These are phyloP conservation scores for Thielaviopsis populi DNA, from an alignment of 2,329 filamentous ascomycete species.

Conservation along the genomic window DNA sequence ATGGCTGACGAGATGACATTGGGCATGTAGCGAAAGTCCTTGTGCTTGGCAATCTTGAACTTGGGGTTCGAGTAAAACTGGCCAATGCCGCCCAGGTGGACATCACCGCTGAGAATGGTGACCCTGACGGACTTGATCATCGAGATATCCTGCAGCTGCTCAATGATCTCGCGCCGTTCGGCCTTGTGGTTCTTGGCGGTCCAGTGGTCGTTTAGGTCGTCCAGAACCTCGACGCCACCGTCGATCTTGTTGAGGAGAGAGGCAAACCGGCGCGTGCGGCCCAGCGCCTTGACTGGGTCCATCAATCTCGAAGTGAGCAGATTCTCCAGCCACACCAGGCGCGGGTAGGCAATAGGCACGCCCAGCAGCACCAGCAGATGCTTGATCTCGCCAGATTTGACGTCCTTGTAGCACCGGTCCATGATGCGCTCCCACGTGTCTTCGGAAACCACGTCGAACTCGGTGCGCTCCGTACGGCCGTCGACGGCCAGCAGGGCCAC, in stretches of 20 bases:
- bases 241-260: slow-evolving; percentile 78
- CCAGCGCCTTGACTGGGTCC: slow-evolving; percentile 78
- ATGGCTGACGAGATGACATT: slow-evolving; percentile 92
- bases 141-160: slow-evolving; percentile 84
- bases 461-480: slow-evolving; percentile 77
- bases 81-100: slow-evolving; percentile 80
- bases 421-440: slow-evolving; percentile 78
- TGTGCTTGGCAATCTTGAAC: slow-evolving; percentile 64
- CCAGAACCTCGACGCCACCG: slow-evolving; percentile 77
- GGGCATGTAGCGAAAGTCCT: slow-evolving; percentile 91
- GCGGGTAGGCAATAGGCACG: slow-evolving; percentile 68
- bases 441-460: slow-evolving; percentile 63
- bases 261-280: slow-evolving; percentile 66
- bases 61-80: slow-evolving; percentile 92
- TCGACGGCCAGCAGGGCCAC: slow-evolving; percentile 78
- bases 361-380: slow-evolving; percentile 80
- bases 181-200: slow-evolving; percentile 88
- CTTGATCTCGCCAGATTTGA: slow-evolving; percentile 69
- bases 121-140: slow-evolving; percentile 83
- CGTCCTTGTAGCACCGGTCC: slow-evolving; percentile 68
- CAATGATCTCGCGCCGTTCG: slow-evolving; percentile 73
- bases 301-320: slow-evolving; percentile 65
- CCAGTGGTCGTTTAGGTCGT: slow-evolving; percentile 94
- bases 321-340: slow-evolving; percentile 56
- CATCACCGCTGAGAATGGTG: slow-evolving; percentile 85